phyloP scores from a whole-genome alignment of 2,329 filamentous ascomycete genomes.

The Plectosphaerella cucumerina region DNA sequence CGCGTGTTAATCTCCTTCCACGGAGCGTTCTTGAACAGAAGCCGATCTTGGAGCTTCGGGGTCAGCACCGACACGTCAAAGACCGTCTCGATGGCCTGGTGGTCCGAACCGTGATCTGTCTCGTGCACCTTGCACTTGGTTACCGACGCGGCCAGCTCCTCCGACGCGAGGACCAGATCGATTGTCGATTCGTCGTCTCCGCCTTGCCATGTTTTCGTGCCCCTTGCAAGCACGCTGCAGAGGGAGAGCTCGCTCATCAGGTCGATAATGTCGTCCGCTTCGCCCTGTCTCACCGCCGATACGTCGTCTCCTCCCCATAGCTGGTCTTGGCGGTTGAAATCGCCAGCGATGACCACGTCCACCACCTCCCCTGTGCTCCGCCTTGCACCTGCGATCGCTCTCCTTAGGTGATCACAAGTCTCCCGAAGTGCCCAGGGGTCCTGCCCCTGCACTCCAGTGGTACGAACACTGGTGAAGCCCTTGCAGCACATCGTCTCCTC shows the following conservation, averaged over 20 bases:
- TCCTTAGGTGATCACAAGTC: neutral
- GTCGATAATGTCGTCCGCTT: constrained; percentile 28
- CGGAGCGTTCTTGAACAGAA: constrained; percentile 20
- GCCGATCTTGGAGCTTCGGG: constrained; percentile 7
- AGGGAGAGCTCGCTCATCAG: constrained; percentile 27
- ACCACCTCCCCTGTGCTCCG: neutral
- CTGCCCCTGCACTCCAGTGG: neutral
- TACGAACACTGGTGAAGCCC: no score
- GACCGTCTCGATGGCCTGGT: constrained; percentile 22
- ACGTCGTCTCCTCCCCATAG: constrained; percentile 16
- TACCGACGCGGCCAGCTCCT: constrained; percentile 14
- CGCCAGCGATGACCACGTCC: constrained; percentile 8
- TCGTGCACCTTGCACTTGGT: constrained; percentile 10
- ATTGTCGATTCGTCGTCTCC: constrained; percentile 16
- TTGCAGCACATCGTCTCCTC: no score
- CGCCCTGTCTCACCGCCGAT: constrained; percentile 21
- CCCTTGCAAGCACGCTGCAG: constrained; percentile 25
- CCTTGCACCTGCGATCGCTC: neutral
- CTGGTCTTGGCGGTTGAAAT: constrained; percentile 14
- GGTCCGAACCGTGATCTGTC: constrained; percentile 22
- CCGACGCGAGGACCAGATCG: constrained; percentile 17
- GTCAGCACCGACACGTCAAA: constrained; percentile 17
- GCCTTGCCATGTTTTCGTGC: constrained; percentile 28
- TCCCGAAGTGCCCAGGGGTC: neutral
- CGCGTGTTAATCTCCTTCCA: constrained; percentile 18